Conservation (phyloP, 2,329 filamentous ascomycete genomes). For the Talaromyces pinophilus region DNA sequence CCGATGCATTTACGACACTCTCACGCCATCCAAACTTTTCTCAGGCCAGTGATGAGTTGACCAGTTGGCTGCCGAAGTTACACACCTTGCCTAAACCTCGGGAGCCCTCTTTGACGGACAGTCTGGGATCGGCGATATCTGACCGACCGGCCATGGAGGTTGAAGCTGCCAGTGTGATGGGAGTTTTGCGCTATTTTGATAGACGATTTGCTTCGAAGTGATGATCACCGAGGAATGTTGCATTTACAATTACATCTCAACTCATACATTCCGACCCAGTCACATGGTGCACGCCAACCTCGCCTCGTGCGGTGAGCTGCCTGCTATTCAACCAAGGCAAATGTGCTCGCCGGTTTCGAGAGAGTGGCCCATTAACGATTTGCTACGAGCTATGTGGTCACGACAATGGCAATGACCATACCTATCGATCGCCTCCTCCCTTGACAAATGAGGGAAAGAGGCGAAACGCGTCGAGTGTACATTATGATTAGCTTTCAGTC, state of each 20-base stretch:
- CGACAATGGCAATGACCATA: not conserved
- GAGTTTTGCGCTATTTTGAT: slow-evolving; percentile 79
- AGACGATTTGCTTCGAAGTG: slow-evolving; percentile 61
- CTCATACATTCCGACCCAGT: not conserved
- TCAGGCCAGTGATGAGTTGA: slow-evolving; percentile 70
- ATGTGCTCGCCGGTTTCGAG: not conserved
- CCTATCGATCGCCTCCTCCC: not conserved
- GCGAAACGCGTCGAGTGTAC: not conserved
- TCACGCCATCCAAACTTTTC: slow-evolving; percentile 76
- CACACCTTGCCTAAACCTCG: slow-evolving; percentile 55
- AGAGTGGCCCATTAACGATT: not conserved
- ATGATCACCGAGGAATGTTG: slow-evolving; percentile 2
- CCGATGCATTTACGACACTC: slow-evolving; percentile 76
- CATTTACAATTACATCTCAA: not conserved
- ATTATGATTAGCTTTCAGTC: not conserved
- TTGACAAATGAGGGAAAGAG: not conserved
- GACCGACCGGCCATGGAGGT: slow-evolving; percentile 67
- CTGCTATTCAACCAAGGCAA: not conserved
- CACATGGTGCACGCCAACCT: not conserved
- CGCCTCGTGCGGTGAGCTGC: not conserved
- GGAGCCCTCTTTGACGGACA: slow-evolving; percentile 35
- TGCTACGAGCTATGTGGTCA: slow-evolving; percentile 4
- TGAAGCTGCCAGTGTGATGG: slow-evolving; percentile 82
- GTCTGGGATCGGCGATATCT: slow-evolving; percentile 26
- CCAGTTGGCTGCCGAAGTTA: slow-evolving; percentile 74